Percentiles rank a stretch among this genome's conserved stretches.
Conservation (phyloP, 1,284 basidiomycete species). For the Tausonia pullulans region DNA sequence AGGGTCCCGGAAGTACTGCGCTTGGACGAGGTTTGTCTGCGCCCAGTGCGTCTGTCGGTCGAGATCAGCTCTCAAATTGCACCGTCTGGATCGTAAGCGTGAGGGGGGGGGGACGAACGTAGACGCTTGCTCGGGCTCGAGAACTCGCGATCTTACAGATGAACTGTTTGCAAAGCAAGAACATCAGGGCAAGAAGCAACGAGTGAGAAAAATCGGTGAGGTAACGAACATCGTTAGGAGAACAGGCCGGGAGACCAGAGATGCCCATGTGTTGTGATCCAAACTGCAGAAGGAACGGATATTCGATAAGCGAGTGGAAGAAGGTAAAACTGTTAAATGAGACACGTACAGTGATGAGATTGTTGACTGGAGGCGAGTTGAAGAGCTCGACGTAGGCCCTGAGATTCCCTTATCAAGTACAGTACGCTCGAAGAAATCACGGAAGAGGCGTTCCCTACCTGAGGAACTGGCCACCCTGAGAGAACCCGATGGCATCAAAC, state of each 20-base stretch:
- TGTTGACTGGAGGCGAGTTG: conserved; percentile 62
- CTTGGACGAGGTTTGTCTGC: conserved; percentile 68
- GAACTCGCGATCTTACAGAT: conserved; percentile 63
- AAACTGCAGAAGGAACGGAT: conserved; percentile 33
- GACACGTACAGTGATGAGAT: conserved; percentile 56
- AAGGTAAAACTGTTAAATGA: conserved; percentile 32
- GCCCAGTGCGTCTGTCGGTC: conserved; percentile 48
- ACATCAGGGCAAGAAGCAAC: neutral
- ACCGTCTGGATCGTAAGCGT: conserved; percentile 38
- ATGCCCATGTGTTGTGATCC: conserved; percentile 77
- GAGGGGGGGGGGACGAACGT: conserved; percentile 47
- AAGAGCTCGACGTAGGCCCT: conserved; percentile 79
- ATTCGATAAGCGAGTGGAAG: neutral
- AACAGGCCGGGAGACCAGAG: conserved; percentile 64
- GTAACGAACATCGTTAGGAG: conserved; percentile 43
- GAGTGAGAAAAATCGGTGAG: neutral
- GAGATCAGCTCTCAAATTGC: neutral
- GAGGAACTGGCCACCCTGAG: conserved; percentile 88
- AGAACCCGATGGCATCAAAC: conserved; percentile 86
- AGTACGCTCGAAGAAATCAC: neutral
- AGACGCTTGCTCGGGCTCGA: conserved; percentile 63
- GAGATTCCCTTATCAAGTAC: neutral
- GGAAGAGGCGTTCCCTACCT: neutral
- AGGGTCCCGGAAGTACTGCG: conserved; percentile 89
- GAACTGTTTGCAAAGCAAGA: conserved; percentile 35